phyloP scores from a whole-genome alignment of 2,329 filamentous ascomycete species.

The Cordyceps pruinosa region DNA sequence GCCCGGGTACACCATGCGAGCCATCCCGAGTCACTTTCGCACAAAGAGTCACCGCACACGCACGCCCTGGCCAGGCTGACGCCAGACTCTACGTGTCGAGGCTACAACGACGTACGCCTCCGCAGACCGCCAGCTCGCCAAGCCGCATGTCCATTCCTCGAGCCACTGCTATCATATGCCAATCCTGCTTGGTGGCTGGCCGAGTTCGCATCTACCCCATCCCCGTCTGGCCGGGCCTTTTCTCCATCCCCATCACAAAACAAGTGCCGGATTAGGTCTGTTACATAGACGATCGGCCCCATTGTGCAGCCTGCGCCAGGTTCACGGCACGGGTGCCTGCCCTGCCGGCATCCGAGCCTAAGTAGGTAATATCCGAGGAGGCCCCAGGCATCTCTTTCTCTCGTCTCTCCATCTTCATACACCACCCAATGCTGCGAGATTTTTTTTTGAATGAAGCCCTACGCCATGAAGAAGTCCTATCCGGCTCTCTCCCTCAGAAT shows the following conservation, averaged over 20 bases:
- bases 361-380: neutral
- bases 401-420: neutral
- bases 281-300: neutral
- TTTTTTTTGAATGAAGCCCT: neutral
- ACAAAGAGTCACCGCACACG: constrained; percentile 9
- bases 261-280: neutral
- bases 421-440: neutral
- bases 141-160: neutral
- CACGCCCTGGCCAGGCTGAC: constrained; percentile 4
- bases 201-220: neutral
- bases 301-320: neutral
- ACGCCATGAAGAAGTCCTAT: neutral
- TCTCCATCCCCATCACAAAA: neutral
- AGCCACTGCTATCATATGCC: neutral
- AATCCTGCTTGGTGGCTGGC: neutral
- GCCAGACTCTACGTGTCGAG: constrained; percentile 8
- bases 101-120: neutral
- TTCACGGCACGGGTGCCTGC: neutral
- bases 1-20: constrained; percentile 12
- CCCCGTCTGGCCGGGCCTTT: neutral
- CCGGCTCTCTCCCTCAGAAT: constrained; percentile 1
- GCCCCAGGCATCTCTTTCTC: constrained; percentile 6
- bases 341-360: constrained; percentile 7
- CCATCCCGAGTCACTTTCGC: constrained; percentile 2
- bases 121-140: neutral